Base-by-base conservation (phyloP, 805 yeast species). In the Vanderwaltozyma polyspora region DNA sequence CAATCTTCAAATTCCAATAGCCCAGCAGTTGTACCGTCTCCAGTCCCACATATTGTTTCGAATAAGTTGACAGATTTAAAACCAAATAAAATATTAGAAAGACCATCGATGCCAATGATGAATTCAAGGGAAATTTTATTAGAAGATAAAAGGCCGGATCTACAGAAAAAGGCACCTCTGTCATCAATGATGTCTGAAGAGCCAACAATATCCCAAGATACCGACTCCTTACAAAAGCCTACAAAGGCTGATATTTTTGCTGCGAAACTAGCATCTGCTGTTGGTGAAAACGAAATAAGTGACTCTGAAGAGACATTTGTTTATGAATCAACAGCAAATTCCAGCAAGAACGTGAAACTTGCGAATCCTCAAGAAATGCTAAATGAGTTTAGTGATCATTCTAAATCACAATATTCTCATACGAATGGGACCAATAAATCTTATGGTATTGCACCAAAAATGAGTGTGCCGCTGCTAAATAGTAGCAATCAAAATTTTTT, bases 271-370 rank as follows among this genome's bases (percentile, higher is more conserved):
- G 97, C 95, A 7, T 79, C 85, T 36, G 97, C 97, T 1, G 93
- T 89, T 4, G 94, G 81, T 42, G 95, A 85, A 46, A 87, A 75
- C 29, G 84, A 81, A 40, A 75, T 81, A 27, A 78, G 87, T 23
- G 96, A 87, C 54, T 76, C 86, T 18, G 95, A 87, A 46, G 98
- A 91, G 55, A 85, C 94, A 2, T 89, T 91, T 66, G 95, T 89
- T n/a, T 89, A 89, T 55, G 96, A 87, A 49, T 52, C 59, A 12
- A 54, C 60, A 4, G 57, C 59, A 6, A 52, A 52, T 25, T 54
- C 60, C 3, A 50, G 52, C 11, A 51, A 50, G 22, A 50, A 49
- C 33, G 39, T 37, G 9, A 42, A 24, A 14, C 19, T 32, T 30
- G 11, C 27, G 3, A 28, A 23, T 15, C 17, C 21, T 11, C 19